Base-by-base conservation (phyloP, 2,329 filamentous ascomycete species). In the Fusarium coffeatum region DNA sequence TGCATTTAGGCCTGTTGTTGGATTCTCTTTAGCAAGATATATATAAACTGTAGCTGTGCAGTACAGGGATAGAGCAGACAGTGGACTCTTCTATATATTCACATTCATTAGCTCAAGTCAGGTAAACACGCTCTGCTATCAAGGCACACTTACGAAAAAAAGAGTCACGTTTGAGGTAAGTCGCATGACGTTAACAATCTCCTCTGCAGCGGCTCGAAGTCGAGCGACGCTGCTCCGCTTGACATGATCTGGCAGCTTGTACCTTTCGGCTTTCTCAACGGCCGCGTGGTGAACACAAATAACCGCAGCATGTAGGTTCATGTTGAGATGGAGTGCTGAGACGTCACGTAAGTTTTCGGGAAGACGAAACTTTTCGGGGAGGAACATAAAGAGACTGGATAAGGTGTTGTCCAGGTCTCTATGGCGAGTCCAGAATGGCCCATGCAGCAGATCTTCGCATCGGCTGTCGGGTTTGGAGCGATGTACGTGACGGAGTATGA, bases 211-310 rank as follows among this genome's bases (percentile, higher is more conserved):
- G 30, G 93, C 90, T 49, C 92, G 87, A 69, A 94, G 90, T 55
- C 94, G 87, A 28, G 89, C 85, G 71, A 93, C 89, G 75, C 92
- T 94, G 59, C 90, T 87, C 16, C 89, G 87, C 59, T 89, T 89
- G 28, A 96, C 86, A 30, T 86, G 84, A 2, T 86, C 82, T 0
- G 90, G 86, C 55, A 97, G 80, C 4, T 87, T 85, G 76, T 94
- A 86, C 74, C 90, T 90, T 58, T 94, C 91, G 1, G 91, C 91
- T 76, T 92, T 94, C 80, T 94, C 93, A 11, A 96, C 90, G 3
- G 94, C 94, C 2, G 93, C 92, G 78, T 97, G 93, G 76, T 98
- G 94, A 8, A 98, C 84, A 77, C 93, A 97, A 55, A 98, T 97
- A 11, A 92, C 88, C 2, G 93, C 91, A 1, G 94, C 93, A 75